Base-by-base conservation (phyloP, 1,139 yeast species). In the Magnusiomyces clavatus region DNA sequence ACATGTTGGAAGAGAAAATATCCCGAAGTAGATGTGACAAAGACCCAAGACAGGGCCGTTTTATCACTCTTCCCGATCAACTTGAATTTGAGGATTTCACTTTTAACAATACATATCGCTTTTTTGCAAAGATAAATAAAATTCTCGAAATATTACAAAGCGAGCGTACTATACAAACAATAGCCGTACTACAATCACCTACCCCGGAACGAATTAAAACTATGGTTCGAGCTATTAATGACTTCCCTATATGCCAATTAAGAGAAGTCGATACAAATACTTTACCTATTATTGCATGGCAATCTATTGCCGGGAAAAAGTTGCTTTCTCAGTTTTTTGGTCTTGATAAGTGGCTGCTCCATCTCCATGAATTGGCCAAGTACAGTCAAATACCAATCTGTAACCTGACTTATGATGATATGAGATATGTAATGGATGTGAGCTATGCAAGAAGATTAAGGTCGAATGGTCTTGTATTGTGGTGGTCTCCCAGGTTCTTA, bases 401-500 rank as follows among this genome's bases (percentile, higher is more conserved):
- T 65, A 92, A 92, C 63, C 69, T 92, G 58, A 83, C 81, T 56
- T 75, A 82, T 17, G 94, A 86, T 54, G 86, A 87, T 59, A 75
- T 83, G 65, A 83, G 87, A 0, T 86, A 80, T 60, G 71, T 89
- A 61, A 85, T 92, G 57, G 99, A 92, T 69, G 77, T 92, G 43
- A 82, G 82, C 54, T 92, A 87, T 67, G 95, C 97, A 0, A 76
- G 98, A 62, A 77, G 83, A 53, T 75, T 92, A 52, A 73, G 75
- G 36, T 75, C 78, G 41, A 78, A 80, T 50, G 81, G 82, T 57
- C 78, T 87, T 50, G 84, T 90, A 2, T 69, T 92, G 47, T 94
- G 98, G 98, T 90, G 98, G 97, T 86, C 96, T 0, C 78, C 82
- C 2, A 76, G 76, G 39, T 87, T 95, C 1, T 69, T 77, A 46